Evolutionary conservation across 2,329 filamentous ascomycete species (phyloP), one percentile per base, ranked within the genome.

Genomic region (Laburnicola sp.): DNA sequence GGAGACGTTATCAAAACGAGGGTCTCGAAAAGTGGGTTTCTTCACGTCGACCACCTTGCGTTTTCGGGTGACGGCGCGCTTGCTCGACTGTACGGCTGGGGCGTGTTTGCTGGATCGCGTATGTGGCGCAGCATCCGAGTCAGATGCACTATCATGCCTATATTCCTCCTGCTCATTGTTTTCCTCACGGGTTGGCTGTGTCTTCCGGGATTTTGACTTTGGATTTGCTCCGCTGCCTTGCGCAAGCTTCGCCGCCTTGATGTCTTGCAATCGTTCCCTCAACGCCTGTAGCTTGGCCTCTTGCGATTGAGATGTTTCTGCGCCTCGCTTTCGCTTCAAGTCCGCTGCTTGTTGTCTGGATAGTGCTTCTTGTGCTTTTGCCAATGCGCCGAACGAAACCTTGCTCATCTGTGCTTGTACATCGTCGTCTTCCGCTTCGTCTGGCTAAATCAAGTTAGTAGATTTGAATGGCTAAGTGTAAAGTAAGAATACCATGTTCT

Each of bases 331-430:
- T 46, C 72, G 74, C 70, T 76, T 76, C 56, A 69, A 63, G 45
- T 53, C 66, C 2, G 59, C 45, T 8, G 61, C 58, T 46, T 51
- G 71, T 38, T 60, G 58, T 53, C 61, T 73, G 74, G 73, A 59
- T 28, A 96, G 74, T 0, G 85, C 82, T 34, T 86, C 86, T 76
- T 96, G 90, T 1, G 91, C 92, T 78, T 90, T 89, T 58, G 89
- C 90, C 35, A 97, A 79, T n/a, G 89, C 89, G 56, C 91, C 92
- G 66, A 97, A 97, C 23, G 91, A 94, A 58, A 97, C 84, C 54
- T 78, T 80, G 63, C 77, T 79, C 51, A 86, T 73, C 30, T 75
- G 69, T 10, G 74, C 69, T 42, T 77, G 66, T 23, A 76, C 72
- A 48, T 78, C 72, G 2, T 72, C 69, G 34, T 73, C 69, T 25